Evolutionary conservation across 768 basidiomycete species (phyloP), one percentile per base, ranked within the genome.

Genomic region (Baorangia bicolor): DNA sequence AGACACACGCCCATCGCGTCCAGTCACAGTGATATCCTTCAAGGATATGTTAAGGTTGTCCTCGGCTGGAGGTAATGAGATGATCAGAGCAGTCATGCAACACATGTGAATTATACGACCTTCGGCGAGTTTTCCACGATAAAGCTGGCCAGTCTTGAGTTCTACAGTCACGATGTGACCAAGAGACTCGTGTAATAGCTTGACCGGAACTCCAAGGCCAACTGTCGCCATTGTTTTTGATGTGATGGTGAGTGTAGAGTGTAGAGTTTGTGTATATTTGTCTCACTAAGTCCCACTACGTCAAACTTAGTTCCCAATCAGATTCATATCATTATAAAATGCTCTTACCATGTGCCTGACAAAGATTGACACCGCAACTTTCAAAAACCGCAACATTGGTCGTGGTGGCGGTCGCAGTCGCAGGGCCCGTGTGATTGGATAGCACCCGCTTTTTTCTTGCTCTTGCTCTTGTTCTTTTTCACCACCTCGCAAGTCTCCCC

Each of bases 141-240:
- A 99, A 49, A 97, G 82, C 70, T 98, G 95, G 11, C 95, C 96
- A 2, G 94, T 97, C 75, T 98, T 98, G 53, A 98, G 83, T 73
- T 99, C 97, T n/a, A 95, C 93, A 5, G 96, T 98, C 61, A 99
- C 90, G 52, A 98, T 78, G 68, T 99, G 97, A 21, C 97, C 97
- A 28, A 98, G 78, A 52, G 92, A 91, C 77, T 98, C 97, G 68
- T 98, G 96, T 41, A 98, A 79, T 47, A 99, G 84, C 74, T 98
- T 98, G 60, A 97, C 90, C 57, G 96, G 96, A 55, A 98, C 91
- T 71, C 95, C 95, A 57, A 97, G 82, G 59, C 92, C 79, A 47
- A 73, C 69, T 44, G 69, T 86, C 70, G 86, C 56, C 71, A 71
- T 77, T 62, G 33, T 62, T 38, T 46, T 56, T 33, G 49, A 52